Conservation (phyloP, 306 rosid genomes). For the Rosa chinensis region DNA sequence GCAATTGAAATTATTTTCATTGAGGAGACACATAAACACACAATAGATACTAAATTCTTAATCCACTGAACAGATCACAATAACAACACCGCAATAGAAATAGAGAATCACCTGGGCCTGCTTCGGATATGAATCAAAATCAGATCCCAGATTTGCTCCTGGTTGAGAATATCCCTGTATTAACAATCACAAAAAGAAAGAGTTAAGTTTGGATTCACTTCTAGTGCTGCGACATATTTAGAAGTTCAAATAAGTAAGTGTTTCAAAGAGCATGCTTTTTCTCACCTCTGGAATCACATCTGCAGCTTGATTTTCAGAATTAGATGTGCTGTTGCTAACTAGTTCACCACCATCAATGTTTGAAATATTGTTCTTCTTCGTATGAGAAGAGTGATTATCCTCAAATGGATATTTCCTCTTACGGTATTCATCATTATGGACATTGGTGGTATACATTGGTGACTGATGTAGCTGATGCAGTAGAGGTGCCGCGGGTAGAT, state of each 20-base stretch:
- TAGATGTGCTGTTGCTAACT: neutral
- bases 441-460: neutral
- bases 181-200: conserved; percentile 15
- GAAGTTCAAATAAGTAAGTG: neutral
- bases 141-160: neutral
- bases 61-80: neutral
- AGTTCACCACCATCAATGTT: neutral
- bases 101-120: conserved; percentile 25
- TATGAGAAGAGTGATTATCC: neutral
- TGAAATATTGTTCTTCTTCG: neutral
- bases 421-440: neutral
- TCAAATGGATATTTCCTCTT: neutral
- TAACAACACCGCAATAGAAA: neutral
- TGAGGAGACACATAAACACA: too few relatives aligned
- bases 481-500: neutral
- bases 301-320: neutral
- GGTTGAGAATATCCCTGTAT: conserved; percentile 17
- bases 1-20: too few relatives aligned
- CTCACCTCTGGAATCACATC: conserved; percentile 34
- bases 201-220: conserved; percentile 14
- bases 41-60: neutral
- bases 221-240: neutral
- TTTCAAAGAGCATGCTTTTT: conserved; percentile 14
- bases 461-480: neutral
- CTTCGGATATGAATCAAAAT: neutral